Percentiles rank a stretch among this genome's conserved stretches.
Conservation (phyloP, 495 filamentous ascomycete genomes). For the Xylaria nigripes region DNA sequence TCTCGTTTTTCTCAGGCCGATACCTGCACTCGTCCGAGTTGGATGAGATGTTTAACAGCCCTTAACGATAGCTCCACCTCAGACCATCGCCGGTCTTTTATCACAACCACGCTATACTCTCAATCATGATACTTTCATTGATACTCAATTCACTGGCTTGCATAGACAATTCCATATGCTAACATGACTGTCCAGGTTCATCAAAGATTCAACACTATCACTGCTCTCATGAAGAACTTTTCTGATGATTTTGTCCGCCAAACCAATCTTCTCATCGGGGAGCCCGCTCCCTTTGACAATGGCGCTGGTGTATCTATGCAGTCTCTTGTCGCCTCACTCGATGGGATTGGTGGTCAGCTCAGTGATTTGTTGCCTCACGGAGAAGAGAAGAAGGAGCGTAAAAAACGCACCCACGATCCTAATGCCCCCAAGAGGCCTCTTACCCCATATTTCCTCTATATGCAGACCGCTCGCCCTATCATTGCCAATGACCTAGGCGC, state of each 20-base stretch:
- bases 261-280: conserved; percentile 66
- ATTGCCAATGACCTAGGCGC: conserved; percentile 70
- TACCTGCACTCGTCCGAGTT: background rate
- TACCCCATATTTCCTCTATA: conserved; percentile 91
- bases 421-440: conserved; percentile 90
- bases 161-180: conserved; percentile 9
- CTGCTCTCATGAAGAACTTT: conserved; percentile 63
- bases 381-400: conserved; percentile 70
- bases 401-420: conserved; percentile 82
- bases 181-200: conserved; percentile 51
- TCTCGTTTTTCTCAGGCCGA: background rate
- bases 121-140: background rate
- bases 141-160: background rate
- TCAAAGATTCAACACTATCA: conserved; percentile 61
- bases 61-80: background rate
- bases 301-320: conserved; percentile 37
- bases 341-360: conserved; percentile 27
- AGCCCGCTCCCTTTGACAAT: conserved; percentile 43
- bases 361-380: conserved; percentile 34
- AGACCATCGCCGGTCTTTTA: background rate
- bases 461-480: conserved; percentile 68
- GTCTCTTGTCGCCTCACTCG: conserved; percentile 42
- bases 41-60: background rate
- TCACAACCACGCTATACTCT: background rate
- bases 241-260: conserved; percentile 75